Base-by-base conservation (phyloP, 306 rosid genomes). In the Trichosanthes truncata region DNA sequence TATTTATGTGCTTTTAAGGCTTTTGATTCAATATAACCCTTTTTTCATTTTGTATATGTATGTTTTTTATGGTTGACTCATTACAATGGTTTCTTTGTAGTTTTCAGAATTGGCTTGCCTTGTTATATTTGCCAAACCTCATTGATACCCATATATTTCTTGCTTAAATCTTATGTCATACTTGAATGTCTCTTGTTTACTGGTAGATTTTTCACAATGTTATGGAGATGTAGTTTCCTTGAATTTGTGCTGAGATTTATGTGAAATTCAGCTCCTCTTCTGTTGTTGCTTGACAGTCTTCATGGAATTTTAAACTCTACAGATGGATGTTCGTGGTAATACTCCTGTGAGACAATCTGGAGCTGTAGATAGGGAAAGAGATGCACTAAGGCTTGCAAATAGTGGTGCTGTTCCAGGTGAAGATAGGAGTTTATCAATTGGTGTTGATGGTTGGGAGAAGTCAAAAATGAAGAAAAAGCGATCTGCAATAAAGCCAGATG, bases 401-500 rank as follows among this genome's bases (percentile, higher is more conserved):
- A 86, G 87, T 77, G 84, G 96, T 80, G 85, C 88, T 9, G 87
- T 86, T 87, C 96, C 85, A 86, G 92, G 90, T 66, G 97, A 95
- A 80, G 99, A 91, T 74, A 91, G 97, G 57, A 83, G 84, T 82
- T 85, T 92, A 84, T 84, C 97, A 52, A 85, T 89, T 78, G 93
- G 92, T 49, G 97, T 87, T 74, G 98, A 92, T 84, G 93, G 98
- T 81, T 95, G 98, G 98, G 98, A 95, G 77, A 95, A 93, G 86
- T 84, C 93, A 79, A 95, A 93, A 88, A 91, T 95, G 97, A 95
- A 91, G 88, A 95, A 90, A 82, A 95, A 92, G 83, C 95, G 98
- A 55, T 95, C 98, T 55, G 94, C 88, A 80, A 95, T 95, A 87
- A 92, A 95, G 85, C 88, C 92, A 84, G 98, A 95, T 85, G 91